phyloP scores from a whole-genome alignment of 306 rosid species.

The Vigna mungo region DNA sequence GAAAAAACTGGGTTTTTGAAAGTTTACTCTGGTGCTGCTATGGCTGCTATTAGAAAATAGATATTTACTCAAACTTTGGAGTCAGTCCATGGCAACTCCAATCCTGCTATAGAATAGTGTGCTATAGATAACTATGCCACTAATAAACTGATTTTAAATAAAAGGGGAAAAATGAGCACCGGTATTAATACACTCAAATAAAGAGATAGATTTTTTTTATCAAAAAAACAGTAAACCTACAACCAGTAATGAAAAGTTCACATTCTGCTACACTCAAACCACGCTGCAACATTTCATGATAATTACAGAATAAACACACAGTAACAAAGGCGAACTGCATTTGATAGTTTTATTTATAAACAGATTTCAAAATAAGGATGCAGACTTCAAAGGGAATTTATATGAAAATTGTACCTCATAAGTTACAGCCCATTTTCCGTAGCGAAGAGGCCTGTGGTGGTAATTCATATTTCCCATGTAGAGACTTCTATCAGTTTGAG shows the following conservation, averaged over 20 bases:
- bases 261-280: not conserved
- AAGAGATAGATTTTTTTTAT: not conserved
- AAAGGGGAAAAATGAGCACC: not conserved
- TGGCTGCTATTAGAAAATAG: not conserved
- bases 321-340: not conserved
- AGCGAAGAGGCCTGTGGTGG: constrained; percentile 84
- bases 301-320: not conserved
- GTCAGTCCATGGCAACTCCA: not conserved
- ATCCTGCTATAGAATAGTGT: not conserved
- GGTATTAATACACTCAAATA: constrained; percentile 29
- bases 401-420: constrained; percentile 68
- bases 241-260: not conserved
- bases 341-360: not conserved
- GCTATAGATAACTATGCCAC: not conserved
- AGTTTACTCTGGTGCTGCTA: not conserved
- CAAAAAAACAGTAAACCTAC: not conserved
- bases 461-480: constrained; percentile 92
- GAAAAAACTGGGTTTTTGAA: not conserved
- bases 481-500: constrained; percentile 56
- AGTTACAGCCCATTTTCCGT: constrained; percentile 99
- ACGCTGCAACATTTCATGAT: not conserved
- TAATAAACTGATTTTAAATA: not conserved
- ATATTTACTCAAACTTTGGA: not conserved
- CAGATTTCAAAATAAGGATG: not conserved
- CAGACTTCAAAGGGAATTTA: not conserved